These are phyloP conservation scores for Poteriospumella lacustris DNA, from an alignment of 108 stramenopile genomes.

Conservation along the genomic window DNA sequence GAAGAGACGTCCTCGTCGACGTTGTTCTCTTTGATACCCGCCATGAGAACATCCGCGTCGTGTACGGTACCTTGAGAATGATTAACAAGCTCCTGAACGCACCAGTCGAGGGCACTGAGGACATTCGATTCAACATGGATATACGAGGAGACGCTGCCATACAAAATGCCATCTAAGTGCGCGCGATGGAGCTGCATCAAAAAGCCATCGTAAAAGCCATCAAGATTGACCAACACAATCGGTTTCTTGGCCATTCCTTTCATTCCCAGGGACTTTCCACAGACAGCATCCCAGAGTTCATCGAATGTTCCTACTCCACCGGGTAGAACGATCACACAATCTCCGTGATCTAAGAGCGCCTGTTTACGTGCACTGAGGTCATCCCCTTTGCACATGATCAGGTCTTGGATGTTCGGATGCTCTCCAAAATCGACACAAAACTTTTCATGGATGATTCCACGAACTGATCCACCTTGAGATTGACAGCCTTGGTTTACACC, in stretches of 20 bases:
- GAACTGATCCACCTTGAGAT: neutral
- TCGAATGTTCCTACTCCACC: slow-evolving; percentile 29
- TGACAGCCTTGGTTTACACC: slow-evolving; percentile 3
- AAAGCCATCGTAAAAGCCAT: slow-evolving; percentile 21
- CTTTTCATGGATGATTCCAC: slow-evolving; percentile 10
- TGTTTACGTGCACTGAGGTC: neutral
- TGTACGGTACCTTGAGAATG: too few species aligned
- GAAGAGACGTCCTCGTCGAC: too few species aligned
- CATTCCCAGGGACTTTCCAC: neutral
- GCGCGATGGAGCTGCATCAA: neutral
- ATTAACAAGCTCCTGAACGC: too few species aligned
- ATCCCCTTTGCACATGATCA: neutral
- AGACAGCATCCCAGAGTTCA: slow-evolving; percentile 26
- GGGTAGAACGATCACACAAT: slow-evolving; percentile 21
- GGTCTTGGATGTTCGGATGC: neutral
- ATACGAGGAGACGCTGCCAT: neutral
- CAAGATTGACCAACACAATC: neutral
- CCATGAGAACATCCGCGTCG: too few species aligned
- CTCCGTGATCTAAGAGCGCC: neutral
- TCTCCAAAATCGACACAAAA: slow-evolving; percentile 23
- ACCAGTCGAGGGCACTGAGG: neutral
- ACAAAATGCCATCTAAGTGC: neutral
- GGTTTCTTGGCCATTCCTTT: slow-evolving; percentile 11
- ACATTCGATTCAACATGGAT: slow-evolving; percentile 19
- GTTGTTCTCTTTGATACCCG: too few species aligned